Evolutionary conservation across 2,329 filamentous ascomycete genomes (phyloP), one percentile per base, ranked within the genome.

Genomic region (Ceratocystis albifundus): DNA sequence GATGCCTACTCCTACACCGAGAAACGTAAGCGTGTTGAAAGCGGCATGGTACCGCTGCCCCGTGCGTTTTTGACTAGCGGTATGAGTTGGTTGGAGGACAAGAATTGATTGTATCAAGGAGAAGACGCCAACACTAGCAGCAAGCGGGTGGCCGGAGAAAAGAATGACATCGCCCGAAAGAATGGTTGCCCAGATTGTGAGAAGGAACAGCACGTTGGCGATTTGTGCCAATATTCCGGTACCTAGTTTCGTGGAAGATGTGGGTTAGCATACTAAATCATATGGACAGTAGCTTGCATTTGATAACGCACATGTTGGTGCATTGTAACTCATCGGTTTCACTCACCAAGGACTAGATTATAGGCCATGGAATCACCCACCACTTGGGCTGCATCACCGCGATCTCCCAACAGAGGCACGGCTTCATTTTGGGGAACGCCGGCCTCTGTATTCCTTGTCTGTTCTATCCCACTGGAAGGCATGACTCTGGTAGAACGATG

Each of bases 91-190:
- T 75, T 99, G 94, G 45, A 97, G 82, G 70, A 94, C 78, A 64
- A 97, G 84, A 70, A 92, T 84, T 66, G 87, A 88, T 79, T 96
- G 88, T 20, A 88, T 82, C 71, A 94, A 80, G 67, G 90, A 80
- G 69, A 96, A 80, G 67, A 96, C 75, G 62, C 85, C 91, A 67
- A 88, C 70, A 10, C 78, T 80, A 76, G 83, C 80, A 67, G 86
- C 79, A 73, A 96, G 85, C 6, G 93, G 93, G 75, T 97, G 93
- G 7, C 87, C 85, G 20, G 90, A 91, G 81, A 97, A 96, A 71
- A 96, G 84, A 48, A 89, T 88, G 69, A 95, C 73, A 36, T 78
- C 75, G 66, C 86, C 80, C 53, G 84, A 82, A 73, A 96, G 84
- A 70, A 96, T 83, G 66, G 83, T 83, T 59, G 84, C 83, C 90